Base-by-base conservation (phyloP, 108 stramenopile species). In the Schizochytrium sp. region DNA sequence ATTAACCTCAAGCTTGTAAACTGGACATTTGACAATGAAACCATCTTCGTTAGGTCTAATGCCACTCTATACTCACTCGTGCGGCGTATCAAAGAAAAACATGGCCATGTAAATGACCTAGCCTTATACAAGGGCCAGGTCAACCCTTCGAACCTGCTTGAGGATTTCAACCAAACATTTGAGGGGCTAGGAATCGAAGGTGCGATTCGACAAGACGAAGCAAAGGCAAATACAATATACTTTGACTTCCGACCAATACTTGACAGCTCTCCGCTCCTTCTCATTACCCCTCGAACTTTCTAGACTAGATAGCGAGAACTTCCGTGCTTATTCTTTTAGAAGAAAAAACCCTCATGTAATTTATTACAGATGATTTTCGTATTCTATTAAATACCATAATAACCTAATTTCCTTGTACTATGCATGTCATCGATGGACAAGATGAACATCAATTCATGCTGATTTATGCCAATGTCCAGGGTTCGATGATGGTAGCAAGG, bases 281-380 rank as follows among this genome's bases (percentile, higher is more conserved):
- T 83, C 76, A 55, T 83, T 53, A 83, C 76, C 28, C 76, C 76
- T 56, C 76, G 76, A 50, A 83, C 76, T 10, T 83, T 83, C 53
- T 83, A 28, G 28, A 28, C 28, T 28, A 28, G 28, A 28, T 28
- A 28, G 28, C 28, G 28, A 28, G 28, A 28, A 28, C 28, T 28
- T 28, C 28, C 28, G 28, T 28, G 28, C 28, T 28, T 28, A 28
- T 28, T 28, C 28, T 28, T 28, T 28, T 28, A 28, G 28, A 28
- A 28, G 28, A 28, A 28, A 28, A 28, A 28, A 28, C 28, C 28
- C 28, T 28, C 28, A 28, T 28, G 28, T 28, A 28, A 28, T 28
- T 28, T 28, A 28, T 28, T 28, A 28, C 28, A 28, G 28, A 28
- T 28, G 28, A 28, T 28, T 28, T 28, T 28, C 28, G 28, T 28